Evolutionary conservation across 768 basidiomycete species (phyloP).

Genomic region (Mycena epipterygia): DNA sequence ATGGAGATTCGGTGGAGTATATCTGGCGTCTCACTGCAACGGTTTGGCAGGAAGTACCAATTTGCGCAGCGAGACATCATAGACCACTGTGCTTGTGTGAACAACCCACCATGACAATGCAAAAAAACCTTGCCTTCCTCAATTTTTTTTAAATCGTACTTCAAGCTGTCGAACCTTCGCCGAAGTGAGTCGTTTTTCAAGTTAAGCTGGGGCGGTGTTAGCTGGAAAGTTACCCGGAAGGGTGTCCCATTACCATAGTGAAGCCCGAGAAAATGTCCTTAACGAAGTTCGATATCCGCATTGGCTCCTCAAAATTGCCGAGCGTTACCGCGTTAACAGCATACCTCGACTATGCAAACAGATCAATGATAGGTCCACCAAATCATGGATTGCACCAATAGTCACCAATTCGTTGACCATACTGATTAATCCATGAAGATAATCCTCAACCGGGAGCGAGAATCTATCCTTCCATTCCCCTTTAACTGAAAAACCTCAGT

Average conservation of each 20-base stretch:
- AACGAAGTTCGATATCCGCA: constrained; percentile 83
- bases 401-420: constrained; percentile 86
- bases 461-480: constrained; percentile 79
- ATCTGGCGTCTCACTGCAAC: constrained; percentile 1
- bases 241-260: constrained; percentile 70
- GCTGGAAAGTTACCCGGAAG: neutral
- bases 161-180: constrained; percentile 83
- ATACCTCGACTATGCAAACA: constrained; percentile 72
- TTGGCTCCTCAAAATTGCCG: constrained; percentile 83
- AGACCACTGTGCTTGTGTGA: constrained; percentile 70
- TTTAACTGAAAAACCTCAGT: constrained; percentile 60
- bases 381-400: constrained; percentile 33
- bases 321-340: constrained; percentile 88
- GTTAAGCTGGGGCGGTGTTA: constrained; percentile 67
- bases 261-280: constrained; percentile 89
- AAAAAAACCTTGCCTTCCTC: constrained; percentile 75
- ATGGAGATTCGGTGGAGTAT: neutral
- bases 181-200: constrained; percentile 85
- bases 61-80: constrained; percentile 85
- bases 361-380: neutral
- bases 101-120: constrained; percentile 4
- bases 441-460: constrained; percentile 78
- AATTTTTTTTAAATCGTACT: constrained; percentile 91
- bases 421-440: constrained; percentile 83
- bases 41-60: constrained; percentile 53